A percentile compares a stretch with the other conserved stretches of the same genome.
phyloP scores from a whole-genome alignment of 371 early-diverging fungal species.

The Mortierella sp. region DNA sequence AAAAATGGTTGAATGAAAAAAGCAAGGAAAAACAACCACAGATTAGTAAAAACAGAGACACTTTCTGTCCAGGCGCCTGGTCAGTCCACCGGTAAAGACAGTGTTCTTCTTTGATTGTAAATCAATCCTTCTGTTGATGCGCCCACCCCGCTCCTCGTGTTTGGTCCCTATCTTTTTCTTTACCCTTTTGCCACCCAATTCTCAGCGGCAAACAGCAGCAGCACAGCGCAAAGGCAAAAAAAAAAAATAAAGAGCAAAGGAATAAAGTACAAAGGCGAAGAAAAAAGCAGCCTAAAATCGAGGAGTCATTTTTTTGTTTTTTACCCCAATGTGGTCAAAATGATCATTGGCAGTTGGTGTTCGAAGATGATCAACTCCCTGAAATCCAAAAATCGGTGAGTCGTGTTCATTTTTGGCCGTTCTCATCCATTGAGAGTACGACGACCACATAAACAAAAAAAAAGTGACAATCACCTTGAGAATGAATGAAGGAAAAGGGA shows the following conservation, averaged over 20 bases:
- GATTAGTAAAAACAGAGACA: too few species aligned
- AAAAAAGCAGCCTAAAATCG: neutral
- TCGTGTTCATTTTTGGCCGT: neutral
- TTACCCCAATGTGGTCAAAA: too few species aligned
- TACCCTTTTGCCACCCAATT: too few species aligned
- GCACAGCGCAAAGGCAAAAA: too few species aligned
- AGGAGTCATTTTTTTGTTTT: too few species aligned
- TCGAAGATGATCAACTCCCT: neutral
- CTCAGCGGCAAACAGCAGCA: neutral
- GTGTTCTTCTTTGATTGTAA: neutral
- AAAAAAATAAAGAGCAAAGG: neutral
- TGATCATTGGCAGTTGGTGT: too few species aligned
- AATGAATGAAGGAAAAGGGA: neutral
- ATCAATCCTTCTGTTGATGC: neutral
- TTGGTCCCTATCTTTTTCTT: neutral
- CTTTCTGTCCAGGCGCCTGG: neutral
- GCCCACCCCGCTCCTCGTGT: too few species aligned
- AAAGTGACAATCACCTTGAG: neutral
- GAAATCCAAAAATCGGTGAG: neutral
- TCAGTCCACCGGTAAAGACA: neutral
- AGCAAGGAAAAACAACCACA: neutral
- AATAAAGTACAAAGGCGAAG: neutral
- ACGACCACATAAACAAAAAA: too few species aligned
- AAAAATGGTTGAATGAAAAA: neutral
- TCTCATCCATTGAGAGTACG: too few species aligned